These are phyloP conservation scores for Hibiscus syriacus DNA, from an alignment of 345 rosid genomes.

Conservation along the genomic window DNA sequence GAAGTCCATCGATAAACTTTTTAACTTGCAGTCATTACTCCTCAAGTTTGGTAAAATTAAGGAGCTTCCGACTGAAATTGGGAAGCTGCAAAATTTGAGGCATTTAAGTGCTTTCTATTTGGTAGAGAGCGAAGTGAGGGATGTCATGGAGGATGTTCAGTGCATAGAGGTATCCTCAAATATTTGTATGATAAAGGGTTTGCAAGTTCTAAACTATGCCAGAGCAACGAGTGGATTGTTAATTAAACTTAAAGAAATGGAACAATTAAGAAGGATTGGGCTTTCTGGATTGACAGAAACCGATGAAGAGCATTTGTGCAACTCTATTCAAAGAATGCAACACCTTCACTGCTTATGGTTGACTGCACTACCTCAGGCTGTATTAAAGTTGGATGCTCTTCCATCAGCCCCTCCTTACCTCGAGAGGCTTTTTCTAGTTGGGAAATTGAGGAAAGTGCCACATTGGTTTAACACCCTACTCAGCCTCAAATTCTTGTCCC, in stretches of 20 bases:
- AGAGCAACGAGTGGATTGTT: slow-evolving; percentile 11
- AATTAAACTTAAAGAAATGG: slow-evolving; percentile 16
- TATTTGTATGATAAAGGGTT: slow-evolving; percentile 19
- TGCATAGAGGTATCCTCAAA: slow-evolving; percentile 13
- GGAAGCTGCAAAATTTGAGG: slow-evolving; percentile 21
- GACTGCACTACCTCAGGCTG: too few relatives aligned
- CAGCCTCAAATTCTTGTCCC: too few relatives aligned
- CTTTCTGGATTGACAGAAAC: slow-evolving; percentile 12
- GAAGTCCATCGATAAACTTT: slow-evolving; percentile 20
- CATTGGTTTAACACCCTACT: too few relatives aligned
- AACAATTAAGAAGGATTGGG: slow-evolving; percentile 21
- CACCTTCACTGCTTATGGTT: too few relatives aligned
- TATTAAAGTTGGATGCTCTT: too few relatives aligned
- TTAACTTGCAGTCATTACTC: slow-evolving; percentile 23
- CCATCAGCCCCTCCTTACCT: too few relatives aligned
- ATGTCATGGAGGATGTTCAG: neutral
- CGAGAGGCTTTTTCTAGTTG: too few relatives aligned
- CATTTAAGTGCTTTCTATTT: slow-evolving; percentile 12
- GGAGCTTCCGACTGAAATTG: slow-evolving; percentile 26
- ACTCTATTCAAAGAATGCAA: too few relatives aligned
- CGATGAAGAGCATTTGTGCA: slow-evolving; percentile 19
- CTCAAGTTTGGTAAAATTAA: neutral
- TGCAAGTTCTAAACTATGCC: slow-evolving; percentile 24
- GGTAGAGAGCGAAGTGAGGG: neutral
- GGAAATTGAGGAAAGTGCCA: too few relatives aligned